Percentiles rank a stretch among this genome's conserved stretches.
Evolutionary conservation across 2,329 filamentous ascomycete genomes (phyloP).

Genomic region (Exophiala oligosperma): DNA sequence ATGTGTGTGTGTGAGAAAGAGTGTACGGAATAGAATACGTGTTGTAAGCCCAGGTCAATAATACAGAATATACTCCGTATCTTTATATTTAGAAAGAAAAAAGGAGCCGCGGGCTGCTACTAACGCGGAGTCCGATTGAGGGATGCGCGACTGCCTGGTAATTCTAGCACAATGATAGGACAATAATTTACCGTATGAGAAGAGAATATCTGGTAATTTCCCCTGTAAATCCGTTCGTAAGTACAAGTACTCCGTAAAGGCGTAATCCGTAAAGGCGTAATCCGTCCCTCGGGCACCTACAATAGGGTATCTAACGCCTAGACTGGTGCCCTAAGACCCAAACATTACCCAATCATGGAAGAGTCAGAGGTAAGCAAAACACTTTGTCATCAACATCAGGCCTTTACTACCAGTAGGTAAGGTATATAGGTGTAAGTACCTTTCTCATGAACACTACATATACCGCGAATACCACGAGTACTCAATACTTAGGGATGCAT

Average conservation of each 20-base stretch:
- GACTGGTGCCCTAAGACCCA: neutral
- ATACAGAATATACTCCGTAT: neutral
- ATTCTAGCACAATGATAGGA: too few relatives aligned
- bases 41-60: neutral
- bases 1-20: neutral
- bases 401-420: neutral
- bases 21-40: too few relatives aligned
- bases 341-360: neutral
- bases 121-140: slow-evolving; percentile 26
- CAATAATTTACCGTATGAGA: neutral
- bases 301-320: too few relatives aligned
- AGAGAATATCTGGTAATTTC: too few relatives aligned
- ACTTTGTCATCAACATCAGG: slow-evolving; percentile 9
- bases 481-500: neutral
- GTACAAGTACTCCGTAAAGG: too few relatives aligned
- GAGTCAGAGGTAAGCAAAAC: slow-evolving; percentile 5
- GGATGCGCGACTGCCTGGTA: neutral
- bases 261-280: too few relatives aligned
- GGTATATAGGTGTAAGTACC: too few relatives aligned
- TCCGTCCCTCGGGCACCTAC: too few relatives aligned
- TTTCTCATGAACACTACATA: too few relatives aligned
- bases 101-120: neutral
- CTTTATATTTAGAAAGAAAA: slow-evolving; percentile 6
- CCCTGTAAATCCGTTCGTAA: too few relatives aligned
- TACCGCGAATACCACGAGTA: neutral